phyloP scores from a whole-genome alignment of 2,329 filamentous ascomycete species.

The Daldinia eschscholtzii region DNA sequence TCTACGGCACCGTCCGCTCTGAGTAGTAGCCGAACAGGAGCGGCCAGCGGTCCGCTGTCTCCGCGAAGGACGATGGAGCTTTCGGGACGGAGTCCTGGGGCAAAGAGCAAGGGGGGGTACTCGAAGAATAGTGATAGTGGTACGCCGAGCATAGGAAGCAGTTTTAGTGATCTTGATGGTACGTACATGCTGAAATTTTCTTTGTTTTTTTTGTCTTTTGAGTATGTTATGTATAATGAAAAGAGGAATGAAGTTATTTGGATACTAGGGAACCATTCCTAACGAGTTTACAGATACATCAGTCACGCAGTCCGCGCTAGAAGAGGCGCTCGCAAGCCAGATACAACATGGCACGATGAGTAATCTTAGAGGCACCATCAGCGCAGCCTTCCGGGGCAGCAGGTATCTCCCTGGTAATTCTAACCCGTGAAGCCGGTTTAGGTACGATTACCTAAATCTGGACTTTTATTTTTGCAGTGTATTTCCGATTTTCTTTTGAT shows the following conservation, averaged over 20 bases:
- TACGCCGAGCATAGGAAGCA: constrained; percentile 85
- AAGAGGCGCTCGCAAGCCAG: constrained; percentile 81
- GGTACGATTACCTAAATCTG: too few relatives aligned
- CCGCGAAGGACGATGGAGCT: constrained; percentile 72
- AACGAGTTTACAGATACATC: constrained; percentile 72
- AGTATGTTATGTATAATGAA: background rate
- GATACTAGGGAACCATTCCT: background rate
- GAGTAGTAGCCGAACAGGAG: constrained; percentile 39
- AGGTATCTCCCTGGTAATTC: constrained; percentile 59
- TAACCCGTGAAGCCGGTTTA: constrained; percentile 7
- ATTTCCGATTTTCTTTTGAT: background rate
- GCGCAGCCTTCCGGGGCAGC: constrained; percentile 74
- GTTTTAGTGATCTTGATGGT: constrained; percentile 88
- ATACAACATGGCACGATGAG: constrained; percentile 72
- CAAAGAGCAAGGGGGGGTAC: constrained; percentile 62
- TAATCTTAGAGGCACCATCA: constrained; percentile 76
- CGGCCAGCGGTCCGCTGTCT: constrained; percentile 62
- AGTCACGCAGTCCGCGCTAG: constrained; percentile 82
- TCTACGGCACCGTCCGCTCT: constrained; percentile 60
- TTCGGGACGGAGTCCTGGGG: constrained; percentile 65
- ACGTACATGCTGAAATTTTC: constrained; percentile 56
- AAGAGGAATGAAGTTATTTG: background rate
- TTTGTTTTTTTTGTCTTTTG: constrained; percentile 14
- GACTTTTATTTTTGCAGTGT: background rate
- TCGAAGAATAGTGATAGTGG: constrained; percentile 78